A percentile compares a stretch with the other conserved stretches of the same genome.
Conservation (phyloP, 1,139 yeast species). For the Candida frijolesensis region DNA sequence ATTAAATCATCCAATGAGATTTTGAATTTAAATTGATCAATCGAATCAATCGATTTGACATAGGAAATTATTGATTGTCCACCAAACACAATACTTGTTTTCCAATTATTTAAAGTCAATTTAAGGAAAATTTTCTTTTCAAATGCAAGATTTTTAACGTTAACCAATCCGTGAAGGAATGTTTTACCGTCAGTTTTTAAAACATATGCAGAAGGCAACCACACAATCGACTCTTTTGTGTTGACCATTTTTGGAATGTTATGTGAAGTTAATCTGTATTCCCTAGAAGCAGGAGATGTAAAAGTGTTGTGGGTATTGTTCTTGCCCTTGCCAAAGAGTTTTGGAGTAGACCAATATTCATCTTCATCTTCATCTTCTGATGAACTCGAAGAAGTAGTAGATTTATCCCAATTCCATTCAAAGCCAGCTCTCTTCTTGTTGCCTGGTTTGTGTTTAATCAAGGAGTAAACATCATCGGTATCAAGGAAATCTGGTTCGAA, state of each 20-base stretch:
- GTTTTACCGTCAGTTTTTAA: constrained; percentile 16
- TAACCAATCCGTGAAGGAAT: constrained; percentile 29
- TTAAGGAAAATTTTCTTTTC: constrained; percentile 40
- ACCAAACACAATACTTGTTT: constrained; percentile 30
- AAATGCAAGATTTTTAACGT: constrained; percentile 41
- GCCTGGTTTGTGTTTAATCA: constrained; percentile 12
- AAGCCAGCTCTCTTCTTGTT: constrained; percentile 14
- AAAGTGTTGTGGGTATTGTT: neutral
- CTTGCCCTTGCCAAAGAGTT: constrained; percentile 2
- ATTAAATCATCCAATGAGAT: constrained; percentile 32
- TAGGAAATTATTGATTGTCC: constrained; percentile 24
- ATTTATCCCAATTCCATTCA: constrained; percentile 17
- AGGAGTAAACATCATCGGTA: constrained; percentile 20
- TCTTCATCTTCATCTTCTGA: constrained; percentile 19
- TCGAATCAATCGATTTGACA: constrained; percentile 27
- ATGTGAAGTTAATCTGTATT: constrained; percentile 16
- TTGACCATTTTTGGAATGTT: constrained; percentile 15
- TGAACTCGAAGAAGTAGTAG: constrained; percentile 6
- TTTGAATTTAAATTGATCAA: constrained; percentile 43
- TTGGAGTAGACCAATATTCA: constrained; percentile 16
- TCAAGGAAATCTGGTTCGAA: constrained; percentile 5
- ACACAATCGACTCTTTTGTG: constrained; percentile 9
- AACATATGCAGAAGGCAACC: constrained; percentile 17
- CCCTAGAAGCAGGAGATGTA: constrained; percentile 5
- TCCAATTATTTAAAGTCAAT: constrained; percentile 43